Evolutionary conservation across 306 rosid species (phyloP), one percentile per base, ranked within the genome.

Genomic region (Glycyrrhiza uralensis): DNA sequence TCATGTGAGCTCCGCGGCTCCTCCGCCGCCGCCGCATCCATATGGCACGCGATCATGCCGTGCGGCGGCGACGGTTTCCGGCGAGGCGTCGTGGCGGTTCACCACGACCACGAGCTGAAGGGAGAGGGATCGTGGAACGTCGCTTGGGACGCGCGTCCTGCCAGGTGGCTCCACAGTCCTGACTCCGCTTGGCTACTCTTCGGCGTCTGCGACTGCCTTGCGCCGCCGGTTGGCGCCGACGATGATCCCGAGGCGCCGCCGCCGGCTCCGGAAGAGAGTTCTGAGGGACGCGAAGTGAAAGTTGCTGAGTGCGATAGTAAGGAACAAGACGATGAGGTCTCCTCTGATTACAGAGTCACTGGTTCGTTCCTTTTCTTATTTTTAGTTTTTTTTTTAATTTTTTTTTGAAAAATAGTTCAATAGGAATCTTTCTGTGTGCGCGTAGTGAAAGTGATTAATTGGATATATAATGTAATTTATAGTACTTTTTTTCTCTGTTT

Each of bases 61-160:
- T 83, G 86, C 17, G 73, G 65, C 13, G 76, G 35, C 0, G 29
- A 78, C 0, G 66, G 77, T 5, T 60, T 74, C n/a, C 51, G 80
- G 41, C 71, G 84, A 1, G 82, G 83, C 12, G 56, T 64, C 1
- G 76, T 63, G 32, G 49, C 79, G 50, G 82, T 78, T 36, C 81
- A 83, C 72, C 82, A 79, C 51, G 96, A 80, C 76, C 86, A 79
- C 51, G 93, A 82, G 45, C 65, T 77, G 54, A 92, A 79, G 13
- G 98, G 96, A 2, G 98, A 90, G 62, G 98, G 97, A 29, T 93
- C 97, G 4, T 93, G 98, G 98, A 93, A 93, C 61, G 98, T 85
- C 12, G 96, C 94, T 0, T 82, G 89, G 86, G 98, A 93, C n/a
- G 82, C 97, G 0, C 89, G 98, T 1, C 98, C 98, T 0, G 96